A percentile compares a stretch with the other conserved stretches of the same genome.
Conservation (phyloP, 1,284 basidiomycete genomes). For the Xerocomus cyaneibrunnescens region DNA sequence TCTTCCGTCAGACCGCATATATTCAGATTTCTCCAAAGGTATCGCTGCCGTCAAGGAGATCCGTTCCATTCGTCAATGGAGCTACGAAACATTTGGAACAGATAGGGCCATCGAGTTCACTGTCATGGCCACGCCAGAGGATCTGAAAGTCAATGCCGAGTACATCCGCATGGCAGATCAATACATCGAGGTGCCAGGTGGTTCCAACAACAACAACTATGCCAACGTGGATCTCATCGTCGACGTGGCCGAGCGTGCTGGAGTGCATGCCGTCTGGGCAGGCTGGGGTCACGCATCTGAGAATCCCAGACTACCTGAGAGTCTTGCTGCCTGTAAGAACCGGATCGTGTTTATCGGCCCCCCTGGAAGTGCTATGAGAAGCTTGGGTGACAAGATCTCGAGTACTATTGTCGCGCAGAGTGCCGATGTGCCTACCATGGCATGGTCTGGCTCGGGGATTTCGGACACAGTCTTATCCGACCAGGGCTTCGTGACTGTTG, state of each 20-base stretch:
- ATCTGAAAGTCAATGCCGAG: conserved; percentile 98
- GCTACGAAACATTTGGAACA: conserved; percentile 97
- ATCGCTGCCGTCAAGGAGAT: conserved; percentile 99
- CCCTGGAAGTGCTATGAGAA: conserved; percentile 98
- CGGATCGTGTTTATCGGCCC: conserved; percentile 99
- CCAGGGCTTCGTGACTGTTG: conserved; percentile 91
- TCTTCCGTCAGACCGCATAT: conserved; percentile 19
- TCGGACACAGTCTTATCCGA: conserved; percentile 85
- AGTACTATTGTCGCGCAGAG: conserved; percentile 99
- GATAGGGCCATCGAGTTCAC: conserved; percentile 98
- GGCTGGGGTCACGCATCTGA: conserved; percentile 99
- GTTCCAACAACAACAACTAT: conserved; percentile 99
- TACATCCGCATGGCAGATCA: conserved; percentile 99
- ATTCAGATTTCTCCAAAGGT: conserved; percentile 48
- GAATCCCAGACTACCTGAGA: conserved; percentile 97
- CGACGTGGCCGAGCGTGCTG: conserved; percentile 95
- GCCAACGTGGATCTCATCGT: conserved; percentile 99
- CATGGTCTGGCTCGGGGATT: conserved; percentile 98
- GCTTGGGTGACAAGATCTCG: conserved; percentile 99
- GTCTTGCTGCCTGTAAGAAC: conserved; percentile 86
- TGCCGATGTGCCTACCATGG: conserved; percentile 97
- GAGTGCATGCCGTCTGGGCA: conserved; percentile 99
- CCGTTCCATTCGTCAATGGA: conserved; percentile 98
- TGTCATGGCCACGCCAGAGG: conserved; percentile 99
- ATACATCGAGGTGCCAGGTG: conserved; percentile 98